Evolutionary conservation across 176 grass and related monocot species (phyloP).

Genomic region (Phyllostachys edulis): DNA sequence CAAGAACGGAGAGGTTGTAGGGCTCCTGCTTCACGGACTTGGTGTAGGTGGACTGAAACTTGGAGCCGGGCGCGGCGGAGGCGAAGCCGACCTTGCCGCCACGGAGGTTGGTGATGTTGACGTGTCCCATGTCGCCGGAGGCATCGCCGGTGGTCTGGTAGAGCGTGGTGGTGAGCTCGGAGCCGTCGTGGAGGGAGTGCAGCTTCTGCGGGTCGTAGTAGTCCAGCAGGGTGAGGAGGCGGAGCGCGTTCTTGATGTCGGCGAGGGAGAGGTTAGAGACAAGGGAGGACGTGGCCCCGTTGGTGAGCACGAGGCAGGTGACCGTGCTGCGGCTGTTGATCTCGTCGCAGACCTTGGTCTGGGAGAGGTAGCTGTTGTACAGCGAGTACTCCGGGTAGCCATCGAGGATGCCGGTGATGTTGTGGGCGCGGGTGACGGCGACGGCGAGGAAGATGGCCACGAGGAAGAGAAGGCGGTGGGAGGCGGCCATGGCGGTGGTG

Average conservation of each 20-base stretch:
- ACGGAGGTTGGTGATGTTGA: slow-evolving; percentile 95
- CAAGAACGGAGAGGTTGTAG: slow-evolving; percentile 90
- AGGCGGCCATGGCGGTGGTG: slow-evolving; percentile 27
- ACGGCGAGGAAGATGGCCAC: not conserved
- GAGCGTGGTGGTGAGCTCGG: slow-evolving; percentile 82
- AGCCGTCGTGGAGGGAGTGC: slow-evolving; percentile 66
- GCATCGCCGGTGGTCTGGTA: slow-evolving; percentile 94
- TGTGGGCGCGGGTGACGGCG: slow-evolving; percentile 43
- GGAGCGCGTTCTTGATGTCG: slow-evolving; percentile 87
- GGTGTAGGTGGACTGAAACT: slow-evolving; percentile 73
- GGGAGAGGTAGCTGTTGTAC: slow-evolving; percentile 86
- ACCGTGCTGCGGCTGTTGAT: slow-evolving; percentile 82
- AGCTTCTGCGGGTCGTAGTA: slow-evolving; percentile 95
- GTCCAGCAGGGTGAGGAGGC: slow-evolving; percentile 86
- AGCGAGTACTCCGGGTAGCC: slow-evolving; percentile 66
- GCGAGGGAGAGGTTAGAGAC: slow-evolving; percentile 71
- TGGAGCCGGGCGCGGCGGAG: slow-evolving; percentile 67
- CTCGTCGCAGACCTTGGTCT: slow-evolving; percentile 97
- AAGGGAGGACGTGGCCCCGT: slow-evolving; percentile 83
- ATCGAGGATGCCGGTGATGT: slow-evolving; percentile 86
- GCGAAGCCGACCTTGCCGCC: slow-evolving; percentile 87
- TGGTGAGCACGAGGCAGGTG: slow-evolving; percentile 83
- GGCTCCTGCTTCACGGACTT: slow-evolving; percentile 76
- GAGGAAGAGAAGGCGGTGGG: slow-evolving; percentile 22
- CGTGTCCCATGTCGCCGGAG: slow-evolving; percentile 77